A percentile compares a stretch with the other conserved stretches of the same genome.
These are phyloP conservation scores for Claviceps monticola DNA, from an alignment of 2,329 filamentous ascomycete genomes.

Conservation along the genomic window DNA sequence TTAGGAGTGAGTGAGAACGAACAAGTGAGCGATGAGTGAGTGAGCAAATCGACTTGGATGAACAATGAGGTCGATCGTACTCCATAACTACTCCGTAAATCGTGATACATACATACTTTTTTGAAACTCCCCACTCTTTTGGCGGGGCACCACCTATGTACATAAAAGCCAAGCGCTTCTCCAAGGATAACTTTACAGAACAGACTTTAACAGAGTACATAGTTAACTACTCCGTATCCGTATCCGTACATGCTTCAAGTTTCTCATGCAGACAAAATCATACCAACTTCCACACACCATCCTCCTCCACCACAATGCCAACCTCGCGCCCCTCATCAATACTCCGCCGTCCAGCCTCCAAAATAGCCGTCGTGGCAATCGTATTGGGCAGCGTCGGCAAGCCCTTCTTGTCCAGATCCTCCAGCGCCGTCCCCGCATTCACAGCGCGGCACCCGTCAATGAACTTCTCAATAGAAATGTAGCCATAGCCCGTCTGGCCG, in stretches of 20 bases:
- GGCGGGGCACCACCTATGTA: no score
- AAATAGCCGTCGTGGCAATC: conserved; percentile 78
- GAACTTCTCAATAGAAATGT: conserved; percentile 92
- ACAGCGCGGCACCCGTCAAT: conserved; percentile 72
- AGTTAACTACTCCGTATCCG: no score
- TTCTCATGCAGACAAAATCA: conserved; percentile 11
- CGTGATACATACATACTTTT: background rate
- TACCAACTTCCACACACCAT: conserved; percentile 53
- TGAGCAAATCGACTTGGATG: background rate
- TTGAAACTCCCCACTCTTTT: background rate
- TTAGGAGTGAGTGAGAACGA: no score
- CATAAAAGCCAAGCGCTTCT: no score
- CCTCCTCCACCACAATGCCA: conserved; percentile 52
- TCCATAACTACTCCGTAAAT: no score
- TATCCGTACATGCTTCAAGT: no score
- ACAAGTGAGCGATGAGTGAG: no score
- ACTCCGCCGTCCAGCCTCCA: conserved; percentile 73
- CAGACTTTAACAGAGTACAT: no score
- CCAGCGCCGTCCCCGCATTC: conserved; percentile 61
- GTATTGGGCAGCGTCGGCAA: conserved; percentile 81
- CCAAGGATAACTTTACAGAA: no score
- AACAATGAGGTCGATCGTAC: conserved; percentile 1
- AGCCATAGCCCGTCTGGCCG: conserved; percentile 84
- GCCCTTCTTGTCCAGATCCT: conserved; percentile 65
- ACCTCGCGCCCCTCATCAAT: conserved; percentile 72